Evolutionary conservation across 345 rosid species (phyloP).

Genomic region (Passiflora organensis): DNA sequence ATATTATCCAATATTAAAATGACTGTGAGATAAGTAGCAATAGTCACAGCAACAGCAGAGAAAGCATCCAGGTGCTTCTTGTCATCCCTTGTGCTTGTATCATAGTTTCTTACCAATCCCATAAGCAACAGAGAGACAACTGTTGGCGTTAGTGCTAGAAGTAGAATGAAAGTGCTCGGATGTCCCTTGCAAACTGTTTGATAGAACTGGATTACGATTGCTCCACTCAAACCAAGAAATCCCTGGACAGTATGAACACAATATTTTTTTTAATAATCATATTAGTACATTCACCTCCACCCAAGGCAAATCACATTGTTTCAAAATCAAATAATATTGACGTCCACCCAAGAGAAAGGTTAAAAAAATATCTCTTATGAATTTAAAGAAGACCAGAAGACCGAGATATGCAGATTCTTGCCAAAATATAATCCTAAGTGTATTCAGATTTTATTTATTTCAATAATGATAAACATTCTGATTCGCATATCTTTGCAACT

Average conservation of each 20-base stretch:
- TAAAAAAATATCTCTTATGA: background rate
- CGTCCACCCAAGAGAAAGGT: background rate
- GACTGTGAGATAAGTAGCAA: slow-evolving; percentile 72
- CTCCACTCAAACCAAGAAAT: slow-evolving; percentile 88
- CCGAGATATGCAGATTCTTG: too few relatives aligned
- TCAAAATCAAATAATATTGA: background rate
- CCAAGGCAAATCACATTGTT: too few relatives aligned
- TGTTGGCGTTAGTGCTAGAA: slow-evolving; percentile 61
- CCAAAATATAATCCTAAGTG: too few relatives aligned
- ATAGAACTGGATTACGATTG: slow-evolving; percentile 65
- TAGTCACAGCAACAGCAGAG: slow-evolving; percentile 51
- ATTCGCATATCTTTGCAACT: too few relatives aligned
- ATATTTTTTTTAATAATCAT: background rate
- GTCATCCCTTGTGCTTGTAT: slow-evolving; percentile 39
- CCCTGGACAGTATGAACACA: slow-evolving; percentile 41
- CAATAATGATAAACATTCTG: too few relatives aligned
- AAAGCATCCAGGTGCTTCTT: slow-evolving; percentile 68
- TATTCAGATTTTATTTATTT: too few relatives aligned
- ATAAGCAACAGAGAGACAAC: slow-evolving; percentile 55
- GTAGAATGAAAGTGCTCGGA: slow-evolving; percentile 56
- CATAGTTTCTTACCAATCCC: slow-evolving; percentile 56
- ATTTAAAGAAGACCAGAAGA: background rate
- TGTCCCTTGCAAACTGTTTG: slow-evolving; percentile 50
- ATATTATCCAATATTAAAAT: slow-evolving; percentile 51
- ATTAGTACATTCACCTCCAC: too few relatives aligned